Percentiles rank a stretch among this genome's conserved stretches.
phyloP scores from a whole-genome alignment of 768 basidiomycete species.

The Auriscalpium vulgare region DNA sequence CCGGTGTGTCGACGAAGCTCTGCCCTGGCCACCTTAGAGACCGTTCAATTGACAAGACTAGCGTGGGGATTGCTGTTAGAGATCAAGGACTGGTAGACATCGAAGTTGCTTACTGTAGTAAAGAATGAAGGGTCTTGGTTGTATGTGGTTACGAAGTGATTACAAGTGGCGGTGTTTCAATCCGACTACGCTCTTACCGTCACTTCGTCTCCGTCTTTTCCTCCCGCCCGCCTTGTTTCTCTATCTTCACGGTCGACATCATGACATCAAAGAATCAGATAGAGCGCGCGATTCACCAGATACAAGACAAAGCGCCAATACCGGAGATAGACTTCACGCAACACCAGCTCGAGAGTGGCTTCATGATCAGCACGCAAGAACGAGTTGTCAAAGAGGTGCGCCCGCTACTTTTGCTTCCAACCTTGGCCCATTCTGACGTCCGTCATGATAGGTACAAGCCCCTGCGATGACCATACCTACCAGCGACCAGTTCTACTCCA shows the following conservation, averaged over 20 bases:
- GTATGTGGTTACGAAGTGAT: too few relatives aligned
- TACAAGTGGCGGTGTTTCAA: too few relatives aligned
- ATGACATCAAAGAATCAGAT: conserved; percentile 35
- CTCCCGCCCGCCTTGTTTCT: too few relatives aligned
- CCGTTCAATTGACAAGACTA: too few relatives aligned
- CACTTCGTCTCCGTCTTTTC: too few relatives aligned
- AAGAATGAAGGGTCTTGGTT: too few relatives aligned
- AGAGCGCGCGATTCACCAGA: conserved; percentile 61
- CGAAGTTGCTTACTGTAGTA: too few relatives aligned
- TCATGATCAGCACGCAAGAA: conserved; percentile 85
- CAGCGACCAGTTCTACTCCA: conserved; percentile 87
- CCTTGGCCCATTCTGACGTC: not conserved
- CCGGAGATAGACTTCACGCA: conserved; percentile 84
- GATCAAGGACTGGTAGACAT: too few relatives aligned
- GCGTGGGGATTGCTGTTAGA: too few relatives aligned
- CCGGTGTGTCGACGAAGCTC: too few relatives aligned
- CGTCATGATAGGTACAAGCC: conserved; percentile 76
- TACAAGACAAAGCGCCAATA: conserved; percentile 39
- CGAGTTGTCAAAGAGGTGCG: conserved; percentile 92
- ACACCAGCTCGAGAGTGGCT: conserved; percentile 89
- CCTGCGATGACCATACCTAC: conserved; percentile 92
- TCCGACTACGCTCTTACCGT: too few relatives aligned
- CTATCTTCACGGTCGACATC: not conserved
- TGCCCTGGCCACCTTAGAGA: too few relatives aligned
- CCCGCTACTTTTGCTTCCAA: not conserved